Percentiles rank a stretch among this genome's conserved stretches.
phyloP scores from a whole-genome alignment of 2,329 filamentous ascomycete species.

The Alternaria incomplexa region DNA sequence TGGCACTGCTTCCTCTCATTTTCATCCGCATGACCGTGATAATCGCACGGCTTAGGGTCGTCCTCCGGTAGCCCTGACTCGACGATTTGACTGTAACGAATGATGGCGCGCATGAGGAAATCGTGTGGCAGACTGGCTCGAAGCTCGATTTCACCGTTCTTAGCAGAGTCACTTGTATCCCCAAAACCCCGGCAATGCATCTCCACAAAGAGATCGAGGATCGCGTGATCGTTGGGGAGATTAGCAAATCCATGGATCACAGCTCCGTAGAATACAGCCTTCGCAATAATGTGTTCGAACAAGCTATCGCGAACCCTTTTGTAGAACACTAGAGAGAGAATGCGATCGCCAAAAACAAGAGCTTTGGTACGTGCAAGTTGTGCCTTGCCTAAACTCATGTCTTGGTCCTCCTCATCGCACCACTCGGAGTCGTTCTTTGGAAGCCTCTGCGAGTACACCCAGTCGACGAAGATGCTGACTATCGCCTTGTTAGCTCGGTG shows the following conservation, averaged over 20 bases:
- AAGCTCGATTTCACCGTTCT: neutral
- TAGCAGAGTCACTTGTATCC: neutral
- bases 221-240: constrained; percentile 4
- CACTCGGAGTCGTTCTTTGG: neutral
- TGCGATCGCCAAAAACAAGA: constrained; percentile 3
- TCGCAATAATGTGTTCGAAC: neutral
- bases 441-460: constrained; percentile 15
- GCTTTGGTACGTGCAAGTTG: neutral
- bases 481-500: neutral
- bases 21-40: constrained; percentile 4
- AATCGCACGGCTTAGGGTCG: constrained; percentile 2
- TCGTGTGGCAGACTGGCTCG: neutral
- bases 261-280: neutral
- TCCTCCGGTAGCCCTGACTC: no score
- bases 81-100: constrained; percentile 3
- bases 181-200: neutral
- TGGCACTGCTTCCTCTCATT: neutral
- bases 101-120: constrained; percentile 5
- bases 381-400: neutral
- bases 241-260: constrained; percentile 13
- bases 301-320: neutral
- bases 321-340: constrained; percentile 1
- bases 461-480: constrained; percentile 22
- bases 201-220: constrained; percentile 17
- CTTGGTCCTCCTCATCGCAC: neutral